Base-by-base conservation (phyloP, 31 red algal species). In the Odonthalia washingtoniensis region DNA sequence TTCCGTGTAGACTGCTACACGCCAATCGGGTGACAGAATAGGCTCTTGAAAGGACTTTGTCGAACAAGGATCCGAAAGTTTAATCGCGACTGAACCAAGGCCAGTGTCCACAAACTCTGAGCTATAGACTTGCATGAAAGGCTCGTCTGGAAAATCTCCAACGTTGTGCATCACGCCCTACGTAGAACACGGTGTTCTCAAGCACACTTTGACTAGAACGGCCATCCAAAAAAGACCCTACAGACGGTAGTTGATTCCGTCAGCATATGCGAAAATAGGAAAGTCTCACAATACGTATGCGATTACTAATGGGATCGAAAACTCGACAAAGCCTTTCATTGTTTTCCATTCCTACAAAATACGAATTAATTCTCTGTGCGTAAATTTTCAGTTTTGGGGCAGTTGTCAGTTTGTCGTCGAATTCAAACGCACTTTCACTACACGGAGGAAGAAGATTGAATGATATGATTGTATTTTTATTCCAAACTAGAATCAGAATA, bases 281-380 rank as follows among this genome's bases (percentile, higher is more conserved):
- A 24, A 61, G 52, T 0, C 0, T 21, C 12, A 49, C 40, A 53
- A 53, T 49, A 12, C 17, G 34, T 28, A 78, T 17, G n/a, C 49
- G 43, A 30, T 49, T 17, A 16, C 74, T 78, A 53, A 21, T 17
- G 14, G 21, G 28, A 21, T 18, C 39, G 40, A 78, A 66, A 28
- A 66, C 67, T 0, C 78, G 53, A 66, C 0, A 81, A 18, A 81
- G 52, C 9, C 44, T 0, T 0, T 66, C 0, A 21, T 81, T 31
- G 0, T 34, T 62, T 21, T n/a, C 53, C 78, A 81, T 46, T 9
- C 74, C 74, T 44, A 77, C 40, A 28, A 77, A 77, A 77, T 18
- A 45, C 14, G 9, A 16, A 44, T 45, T 9, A 34, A 45, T 46
- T 24, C 31, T 9, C 14, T 37, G 17, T 39, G 74, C 74, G 12